Percentiles rank a stretch among this genome's conserved stretches.
phyloP scores from a whole-genome alignment of 768 basidiomycete genomes.

The Lactarius quietus region DNA sequence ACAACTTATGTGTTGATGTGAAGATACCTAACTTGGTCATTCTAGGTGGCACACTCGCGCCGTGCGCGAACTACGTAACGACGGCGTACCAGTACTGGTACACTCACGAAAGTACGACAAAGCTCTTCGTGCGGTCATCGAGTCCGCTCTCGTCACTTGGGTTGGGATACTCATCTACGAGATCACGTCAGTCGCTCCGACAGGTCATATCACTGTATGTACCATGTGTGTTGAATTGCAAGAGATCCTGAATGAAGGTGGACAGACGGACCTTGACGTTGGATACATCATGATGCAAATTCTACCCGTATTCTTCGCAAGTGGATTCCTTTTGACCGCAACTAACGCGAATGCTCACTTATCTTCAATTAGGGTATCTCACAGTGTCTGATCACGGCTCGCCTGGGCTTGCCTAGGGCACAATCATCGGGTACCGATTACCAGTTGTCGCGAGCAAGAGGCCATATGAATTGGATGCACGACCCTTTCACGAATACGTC shows the following conservation, averaged over 20 bases:
- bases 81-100: too few species aligned
- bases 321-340: background rate
- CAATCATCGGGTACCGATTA: background rate
- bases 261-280: background rate
- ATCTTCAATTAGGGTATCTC: constrained; percentile 27
- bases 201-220: constrained; percentile 25
- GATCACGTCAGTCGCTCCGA: constrained; percentile 26
- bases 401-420: constrained; percentile 24
- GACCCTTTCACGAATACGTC: too few species aligned
- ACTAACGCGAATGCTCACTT: background rate
- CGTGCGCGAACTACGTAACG: background rate
- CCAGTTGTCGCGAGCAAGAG: background rate
- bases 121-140: constrained; percentile 26
- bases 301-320: constrained; percentile 20
- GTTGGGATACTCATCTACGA: constrained; percentile 29
- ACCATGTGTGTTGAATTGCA: background rate
- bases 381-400: constrained; percentile 29
- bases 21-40: background rate
- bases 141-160: constrained; percentile 30
- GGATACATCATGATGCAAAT: constrained; percentile 7
- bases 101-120: background rate
- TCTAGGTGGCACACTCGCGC: background rate
- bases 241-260: background rate
- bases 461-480: too few species aligned
- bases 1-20: background rate